Base-by-base conservation (phyloP, 2,329 filamentous ascomycete species). In the Cladosporium sp. region DNA sequence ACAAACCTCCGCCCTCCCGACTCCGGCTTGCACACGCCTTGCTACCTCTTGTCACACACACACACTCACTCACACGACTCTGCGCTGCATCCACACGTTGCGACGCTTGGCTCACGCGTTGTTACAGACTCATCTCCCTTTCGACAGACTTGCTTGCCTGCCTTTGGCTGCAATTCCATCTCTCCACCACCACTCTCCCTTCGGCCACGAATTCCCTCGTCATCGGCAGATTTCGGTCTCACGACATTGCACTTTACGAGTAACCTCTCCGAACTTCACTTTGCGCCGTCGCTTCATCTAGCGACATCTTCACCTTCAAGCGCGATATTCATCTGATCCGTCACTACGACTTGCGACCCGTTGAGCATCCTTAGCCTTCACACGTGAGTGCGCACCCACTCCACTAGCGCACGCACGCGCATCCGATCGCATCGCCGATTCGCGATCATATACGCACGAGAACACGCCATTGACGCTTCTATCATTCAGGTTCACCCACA, bases 241-340 rank as follows among this genome's bases (percentile, higher is more conserved):
- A 25, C 41, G 27, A 41, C 29, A 43, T 38, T 42, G 39, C 47
- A 36, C 47, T 32, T 47, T 40, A 40, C 45, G 30, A 48, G 62
- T 61, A 62, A 62, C 49, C 53, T 63, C 60, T 61, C 57, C 58
- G 55, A 55, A 51, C 60, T 59, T 57, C 53, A 55, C 27, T 33
- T 40, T 40, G 36, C 45, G 45, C 22, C 22, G 4, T 20, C 36
- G 36, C 45, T 40, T 39, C 25, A 32, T 25, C 27, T 25, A 20
- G 36, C 36, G 30, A 22, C 33, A 15, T 29, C 33, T 16, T 38
- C 43, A 38, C 22, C 22, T 30, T 39, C 43, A 30, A 35, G 43
- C 45, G 45, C 45, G 36, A 35, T 13, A 33, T 48, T 38, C 32
- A 39, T 47, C 39, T 35, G 39, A 39, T 25, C 29, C 12, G 36